Percentiles rank a stretch among this genome's conserved stretches.
phyloP scores from a whole-genome alignment of 129 eudicot genomes.

The Artemisia annua region DNA sequence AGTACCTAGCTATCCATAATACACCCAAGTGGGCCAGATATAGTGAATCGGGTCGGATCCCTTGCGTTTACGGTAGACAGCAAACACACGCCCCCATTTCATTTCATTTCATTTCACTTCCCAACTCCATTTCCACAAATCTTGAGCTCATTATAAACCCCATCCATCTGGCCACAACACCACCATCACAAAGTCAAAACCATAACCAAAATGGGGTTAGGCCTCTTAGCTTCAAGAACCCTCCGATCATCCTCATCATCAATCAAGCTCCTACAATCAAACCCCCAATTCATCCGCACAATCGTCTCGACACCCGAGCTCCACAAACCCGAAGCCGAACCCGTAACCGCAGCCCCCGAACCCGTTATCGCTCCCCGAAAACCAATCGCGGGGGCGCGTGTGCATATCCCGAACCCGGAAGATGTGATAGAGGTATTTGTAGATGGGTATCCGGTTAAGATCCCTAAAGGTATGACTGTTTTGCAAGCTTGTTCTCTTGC shows the following conservation, averaged over 20 bases:
- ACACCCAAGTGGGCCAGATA: no score
- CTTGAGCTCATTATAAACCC: no score
- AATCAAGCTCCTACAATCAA: no score
- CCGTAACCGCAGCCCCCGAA: constrained; percentile 60
- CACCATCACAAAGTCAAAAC: constrained; percentile 2
- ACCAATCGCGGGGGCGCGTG: constrained; percentile 84
- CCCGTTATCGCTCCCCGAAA: constrained; percentile 11
- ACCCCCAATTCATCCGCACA: constrained; percentile 41
- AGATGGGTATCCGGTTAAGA: constrained; percentile 91
- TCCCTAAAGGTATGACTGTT: constrained; percentile 91
- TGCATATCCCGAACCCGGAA: constrained; percentile 86
- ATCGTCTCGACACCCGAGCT: constrained; percentile 78
- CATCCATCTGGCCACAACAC: no score
- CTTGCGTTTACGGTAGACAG: no score
- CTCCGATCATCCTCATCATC: constrained; percentile 38
- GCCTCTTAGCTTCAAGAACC: constrained; percentile 67
- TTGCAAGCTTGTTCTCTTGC: constrained; percentile 95
- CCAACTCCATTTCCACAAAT: no score
- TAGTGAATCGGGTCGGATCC: no score
- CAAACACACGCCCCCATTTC: no score
- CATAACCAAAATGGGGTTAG: constrained; percentile 60
- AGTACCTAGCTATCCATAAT: no score
- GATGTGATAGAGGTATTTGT: constrained; percentile 94
- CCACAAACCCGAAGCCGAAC: constrained; percentile 54
- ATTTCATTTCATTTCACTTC: no score